These are phyloP conservation scores for Sutorius australiensis DNA, from an alignment of 768 basidiomycete species.

Conservation along the genomic window DNA sequence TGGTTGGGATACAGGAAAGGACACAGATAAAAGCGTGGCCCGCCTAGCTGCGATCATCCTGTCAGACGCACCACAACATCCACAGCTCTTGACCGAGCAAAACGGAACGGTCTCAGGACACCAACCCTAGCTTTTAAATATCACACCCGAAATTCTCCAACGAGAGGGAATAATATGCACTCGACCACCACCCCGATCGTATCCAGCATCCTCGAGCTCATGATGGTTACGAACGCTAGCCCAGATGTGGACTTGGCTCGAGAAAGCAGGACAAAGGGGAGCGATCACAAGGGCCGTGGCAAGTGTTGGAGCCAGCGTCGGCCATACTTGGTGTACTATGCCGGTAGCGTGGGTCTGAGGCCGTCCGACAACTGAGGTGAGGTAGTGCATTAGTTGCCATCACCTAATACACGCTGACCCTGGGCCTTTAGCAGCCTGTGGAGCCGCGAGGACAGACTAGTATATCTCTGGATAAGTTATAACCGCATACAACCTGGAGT, in stretches of 20 bases:
- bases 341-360: neutral
- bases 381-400: neutral
- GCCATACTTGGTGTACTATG: neutral
- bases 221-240: neutral
- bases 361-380: neutral
- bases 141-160: too few species aligned
- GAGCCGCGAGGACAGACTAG: too few species aligned
- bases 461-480: neutral
- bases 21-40: neutral
- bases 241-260: neutral
- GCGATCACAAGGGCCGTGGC: neutral
- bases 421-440: neutral
- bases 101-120: neutral
- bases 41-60: neutral
- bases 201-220: neutral
- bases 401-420: neutral
- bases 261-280: neutral
- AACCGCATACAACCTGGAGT: neutral
- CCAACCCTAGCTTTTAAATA: too few species aligned
- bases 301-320: neutral
- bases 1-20: neutral
- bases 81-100: neutral
- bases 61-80: neutral
- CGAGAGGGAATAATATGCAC: neutral
- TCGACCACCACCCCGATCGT: neutral